Evolutionary conservation across 2,329 filamentous ascomycete genomes (phyloP).

Genomic region (Diplodia seriata): DNA sequence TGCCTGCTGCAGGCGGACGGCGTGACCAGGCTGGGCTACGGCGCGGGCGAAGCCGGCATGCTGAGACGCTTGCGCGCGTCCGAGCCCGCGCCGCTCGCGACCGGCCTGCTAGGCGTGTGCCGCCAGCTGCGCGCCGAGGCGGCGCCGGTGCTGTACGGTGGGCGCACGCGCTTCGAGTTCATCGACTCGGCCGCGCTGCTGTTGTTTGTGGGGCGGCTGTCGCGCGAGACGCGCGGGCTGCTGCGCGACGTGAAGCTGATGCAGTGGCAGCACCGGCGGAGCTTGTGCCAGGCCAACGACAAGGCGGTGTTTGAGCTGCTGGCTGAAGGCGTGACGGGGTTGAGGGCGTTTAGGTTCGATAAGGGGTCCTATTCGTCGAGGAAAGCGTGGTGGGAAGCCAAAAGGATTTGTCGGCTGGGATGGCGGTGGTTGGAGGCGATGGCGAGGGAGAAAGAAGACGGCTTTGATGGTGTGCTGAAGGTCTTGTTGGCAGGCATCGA

Average conservation of each 20-base stretch:
- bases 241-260: conserved; percentile 34
- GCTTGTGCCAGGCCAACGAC: conserved; percentile 43
- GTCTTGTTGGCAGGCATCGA: conserved; percentile 27
- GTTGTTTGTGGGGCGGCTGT: conserved; percentile 40
- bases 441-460: conserved; percentile 39
- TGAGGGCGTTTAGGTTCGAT: conserved; percentile 40
- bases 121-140: conserved; percentile 43
- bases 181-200: conserved; percentile 41
- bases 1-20: no score
- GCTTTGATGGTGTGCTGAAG: conserved; percentile 42
- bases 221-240: background rate
- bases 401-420: conserved; percentile 45
- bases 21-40: background rate
- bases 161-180: conserved; percentile 39
- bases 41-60: no score
- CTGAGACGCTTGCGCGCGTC: background rate
- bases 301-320: conserved; percentile 44
- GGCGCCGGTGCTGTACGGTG: conserved; percentile 42
- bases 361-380: conserved; percentile 25
- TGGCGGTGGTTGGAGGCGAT: conserved; percentile 49
- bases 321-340: conserved; percentile 39
- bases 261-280: conserved; percentile 35
- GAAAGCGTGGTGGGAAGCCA: conserved; percentile 34
- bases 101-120: conserved; percentile 41
- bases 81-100: conserved; percentile 34